Conservation (phyloP, 371 early-diverging fungal species). For the Phascolomyces articulosus region DNA sequence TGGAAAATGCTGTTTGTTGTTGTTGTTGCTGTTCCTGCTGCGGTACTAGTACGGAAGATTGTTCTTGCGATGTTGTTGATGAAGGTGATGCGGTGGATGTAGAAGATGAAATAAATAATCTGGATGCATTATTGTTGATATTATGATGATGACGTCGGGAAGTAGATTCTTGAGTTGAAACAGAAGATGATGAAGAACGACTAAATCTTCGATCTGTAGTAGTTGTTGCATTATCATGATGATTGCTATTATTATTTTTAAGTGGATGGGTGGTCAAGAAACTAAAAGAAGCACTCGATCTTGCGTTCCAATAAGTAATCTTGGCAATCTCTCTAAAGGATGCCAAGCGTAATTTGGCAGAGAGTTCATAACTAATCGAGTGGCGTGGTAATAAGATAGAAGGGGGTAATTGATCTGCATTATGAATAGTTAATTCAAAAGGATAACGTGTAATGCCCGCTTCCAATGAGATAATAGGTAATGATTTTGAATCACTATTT, state of each 20-base stretch:
- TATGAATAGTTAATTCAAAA: conserved; percentile 23
- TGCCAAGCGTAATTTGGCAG: conserved; percentile 25
- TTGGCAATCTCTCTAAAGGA: conserved; percentile 30
- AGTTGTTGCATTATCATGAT: neutral
- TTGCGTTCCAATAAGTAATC: conserved; percentile 27
- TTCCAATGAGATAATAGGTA: neutral
- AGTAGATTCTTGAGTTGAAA: neutral
- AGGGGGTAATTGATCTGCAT: conserved; percentile 27
- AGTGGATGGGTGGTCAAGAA: neutral
- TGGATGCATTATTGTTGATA: neutral
- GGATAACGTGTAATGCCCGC: conserved; percentile 27
- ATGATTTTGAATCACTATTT: neutral
- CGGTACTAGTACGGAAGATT: neutral
- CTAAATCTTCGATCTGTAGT: neutral
- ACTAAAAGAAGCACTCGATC: neutral
- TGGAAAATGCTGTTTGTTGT: neutral
- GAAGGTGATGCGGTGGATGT: too few relatives aligned
- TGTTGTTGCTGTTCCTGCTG: neutral
- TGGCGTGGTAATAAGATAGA: conserved; percentile 31
- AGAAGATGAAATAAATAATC: neutral
- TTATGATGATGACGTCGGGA: neutral
- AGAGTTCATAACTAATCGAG: conserved; percentile 26
- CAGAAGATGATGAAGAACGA: neutral
- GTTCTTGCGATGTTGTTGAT: neutral
- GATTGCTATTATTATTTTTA: too few relatives aligned